Conservation (phyloP, 2,329 filamentous ascomycete genomes). For the Fusarium sororula region DNA sequence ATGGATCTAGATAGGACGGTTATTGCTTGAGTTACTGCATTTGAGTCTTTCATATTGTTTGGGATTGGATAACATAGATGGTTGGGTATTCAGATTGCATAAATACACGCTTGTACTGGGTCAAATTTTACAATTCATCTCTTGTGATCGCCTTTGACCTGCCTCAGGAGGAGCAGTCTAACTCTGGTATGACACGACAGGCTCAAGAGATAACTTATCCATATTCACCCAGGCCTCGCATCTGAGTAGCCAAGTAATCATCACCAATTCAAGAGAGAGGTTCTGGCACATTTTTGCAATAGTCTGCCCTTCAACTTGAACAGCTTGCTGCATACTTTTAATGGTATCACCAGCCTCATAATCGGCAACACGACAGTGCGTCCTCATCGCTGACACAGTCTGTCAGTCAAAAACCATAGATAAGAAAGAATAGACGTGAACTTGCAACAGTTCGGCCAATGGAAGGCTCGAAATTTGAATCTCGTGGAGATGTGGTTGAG, state of each 20-base stretch:
- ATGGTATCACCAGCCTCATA: no score
- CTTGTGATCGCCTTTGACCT: background rate
- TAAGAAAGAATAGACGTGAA: accelerated
- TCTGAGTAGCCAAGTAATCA: background rate
- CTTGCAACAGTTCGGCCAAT: no score
- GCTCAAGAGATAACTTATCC: background rate
- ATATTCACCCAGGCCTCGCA: accelerated
- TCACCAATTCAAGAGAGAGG: accelerated
- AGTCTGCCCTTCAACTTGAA: background rate
- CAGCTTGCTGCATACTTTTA: no score
- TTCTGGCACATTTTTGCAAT: accelerated
- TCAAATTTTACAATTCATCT: accelerated
- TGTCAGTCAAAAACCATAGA: no score
- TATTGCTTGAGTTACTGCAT: background rate
- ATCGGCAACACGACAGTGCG: background rate
- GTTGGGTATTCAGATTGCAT: background rate
- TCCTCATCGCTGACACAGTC: background rate
- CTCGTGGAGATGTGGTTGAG: background rate
- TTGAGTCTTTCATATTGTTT: background rate
- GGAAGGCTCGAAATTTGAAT: accelerated
- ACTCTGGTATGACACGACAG: background rate
- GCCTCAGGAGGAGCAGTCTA: background rate
- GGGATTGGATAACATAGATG: background rate
- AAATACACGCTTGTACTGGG: background rate
- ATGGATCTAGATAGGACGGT: background rate